Conservation (phyloP, 2,329 filamentous ascomycete species). For the Phaeosphaeriaceae sp. region DNA sequence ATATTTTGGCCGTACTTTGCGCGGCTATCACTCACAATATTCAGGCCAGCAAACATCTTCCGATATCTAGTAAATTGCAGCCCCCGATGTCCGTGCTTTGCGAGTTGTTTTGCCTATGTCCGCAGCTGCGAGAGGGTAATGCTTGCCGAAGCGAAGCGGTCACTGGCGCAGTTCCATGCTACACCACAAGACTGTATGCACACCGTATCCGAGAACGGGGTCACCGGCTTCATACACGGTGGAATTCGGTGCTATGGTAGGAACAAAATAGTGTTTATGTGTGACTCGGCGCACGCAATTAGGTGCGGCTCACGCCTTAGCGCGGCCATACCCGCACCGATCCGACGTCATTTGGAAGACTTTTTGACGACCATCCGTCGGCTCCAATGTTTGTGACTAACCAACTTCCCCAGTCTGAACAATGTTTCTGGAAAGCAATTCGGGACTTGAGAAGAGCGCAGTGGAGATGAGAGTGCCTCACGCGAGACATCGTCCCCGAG, state of each 20-base stretch:
- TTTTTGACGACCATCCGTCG: neutral
- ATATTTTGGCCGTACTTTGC: neutral
- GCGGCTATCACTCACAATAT: neutral
- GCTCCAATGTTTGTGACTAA: neutral
- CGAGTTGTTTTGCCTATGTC: neutral
- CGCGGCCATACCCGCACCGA: conserved; percentile 26
- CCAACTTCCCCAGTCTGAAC: neutral
- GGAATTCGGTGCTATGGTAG: neutral
- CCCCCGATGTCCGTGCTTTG: neutral
- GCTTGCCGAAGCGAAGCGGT: neutral
- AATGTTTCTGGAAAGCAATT: neutral
- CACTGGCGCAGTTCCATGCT: neutral
- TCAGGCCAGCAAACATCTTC: neutral
- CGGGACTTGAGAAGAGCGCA: neutral
- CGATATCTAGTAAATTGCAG: neutral
- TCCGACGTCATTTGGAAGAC: conserved; percentile 21
- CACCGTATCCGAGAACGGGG: neutral
- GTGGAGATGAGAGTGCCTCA: neutral
- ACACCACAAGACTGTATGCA: too few species aligned
- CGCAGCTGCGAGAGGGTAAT: neutral
- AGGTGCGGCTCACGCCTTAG: conserved; percentile 27
- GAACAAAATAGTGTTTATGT: neutral
- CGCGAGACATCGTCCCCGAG: neutral
- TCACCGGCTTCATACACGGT: neutral
- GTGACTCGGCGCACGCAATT: conserved; percentile 13